Percentiles rank a stretch among this genome's conserved stretches.
These are phyloP conservation scores for Chrysanthemum makinoi DNA, from an alignment of 129 eudicot genomes.

Conservation along the genomic window DNA sequence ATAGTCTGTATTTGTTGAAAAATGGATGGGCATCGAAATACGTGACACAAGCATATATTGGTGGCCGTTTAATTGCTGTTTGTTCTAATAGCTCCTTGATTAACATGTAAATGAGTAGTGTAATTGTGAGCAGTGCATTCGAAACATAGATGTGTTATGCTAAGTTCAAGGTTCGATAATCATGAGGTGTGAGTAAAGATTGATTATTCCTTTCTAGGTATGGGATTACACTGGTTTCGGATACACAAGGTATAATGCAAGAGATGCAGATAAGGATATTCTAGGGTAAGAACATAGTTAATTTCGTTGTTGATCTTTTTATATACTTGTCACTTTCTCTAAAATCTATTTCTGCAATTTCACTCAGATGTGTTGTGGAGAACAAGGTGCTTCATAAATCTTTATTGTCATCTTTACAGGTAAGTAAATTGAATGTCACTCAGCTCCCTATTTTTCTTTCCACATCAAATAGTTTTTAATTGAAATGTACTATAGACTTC, in stretches of 20 bases:
- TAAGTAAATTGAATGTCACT: constrained; percentile 20
- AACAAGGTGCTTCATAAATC: constrained; percentile 92
- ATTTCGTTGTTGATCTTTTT: neutral
- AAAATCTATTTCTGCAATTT: constrained; percentile 23
- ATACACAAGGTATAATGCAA: constrained; percentile 83
- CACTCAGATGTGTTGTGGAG: constrained; percentile 87
- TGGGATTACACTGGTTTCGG: constrained; percentile 99
- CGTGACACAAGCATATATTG: neutral
- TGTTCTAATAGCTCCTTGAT: neutral
- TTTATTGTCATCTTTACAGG: constrained; percentile 71
- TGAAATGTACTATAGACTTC: neutral
- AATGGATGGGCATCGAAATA: neutral
- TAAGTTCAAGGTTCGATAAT: neutral
- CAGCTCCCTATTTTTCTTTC: neutral
- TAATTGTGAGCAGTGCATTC: neutral
- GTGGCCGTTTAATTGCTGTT: neutral
- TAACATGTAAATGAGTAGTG: neutral
- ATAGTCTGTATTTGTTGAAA: neutral
- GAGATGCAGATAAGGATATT: constrained; percentile 76
- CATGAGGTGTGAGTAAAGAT: constrained; percentile 8
- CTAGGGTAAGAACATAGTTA: constrained; percentile 61
- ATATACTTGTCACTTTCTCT: constrained; percentile 5
- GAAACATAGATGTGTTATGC: neutral
- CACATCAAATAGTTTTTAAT: neutral
- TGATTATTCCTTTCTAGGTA: constrained; percentile 42